Evolutionary conservation across 2,329 filamentous ascomycete species (phyloP), one percentile per base, ranked within the genome.

Genomic region (Cladorrhinum sp.): DNA sequence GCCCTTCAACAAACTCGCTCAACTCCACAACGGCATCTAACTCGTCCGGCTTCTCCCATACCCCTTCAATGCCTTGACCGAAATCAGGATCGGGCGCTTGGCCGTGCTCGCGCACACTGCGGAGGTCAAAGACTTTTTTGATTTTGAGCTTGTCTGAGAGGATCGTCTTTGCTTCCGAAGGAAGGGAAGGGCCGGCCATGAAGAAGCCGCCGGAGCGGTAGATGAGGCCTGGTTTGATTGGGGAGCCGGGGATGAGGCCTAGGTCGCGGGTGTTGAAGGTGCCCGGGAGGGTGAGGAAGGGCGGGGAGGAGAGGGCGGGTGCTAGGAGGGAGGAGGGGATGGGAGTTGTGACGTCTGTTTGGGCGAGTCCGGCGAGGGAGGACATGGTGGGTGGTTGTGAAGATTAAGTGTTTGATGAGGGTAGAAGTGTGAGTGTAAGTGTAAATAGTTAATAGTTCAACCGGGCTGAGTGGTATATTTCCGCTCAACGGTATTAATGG

Each of bases 261-360:
- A 82, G 67, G 67, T 84, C 81, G 55, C 81, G 80, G 55, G 79
- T 72, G 72, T 83, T 84, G 74, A 83, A 78, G 26, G 81, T 78
- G 36, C 79, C 77, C 24, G 73, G 74, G 26, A 79, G 70, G 57
- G 71, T 67, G 62, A 82, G 65, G 67, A 84, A 84, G 7, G 81
- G 82, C 7, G 77, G 67, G n/a, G 70, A 68, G 8, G 70, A 66
- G 28, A 82, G 68, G 26, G 75, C 73, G 0, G 74, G 68, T 1
- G 10, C 9, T 6, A 65, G 33, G 42, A 23, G 1, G 2, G 33
- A 2, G 1, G 39, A 21, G 0, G 76, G 68, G 57, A 83, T 75
- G 42, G 75, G 70, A 2, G 69, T 63, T 48, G 68, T 68, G 36
- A 79, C 75, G 63, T 81, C 76, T 9, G 74, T 80, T 62, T 74